Evolutionary conservation across 148 eudicot species (phyloP).

Genomic region (Heliamphora exappendiculata): DNA sequence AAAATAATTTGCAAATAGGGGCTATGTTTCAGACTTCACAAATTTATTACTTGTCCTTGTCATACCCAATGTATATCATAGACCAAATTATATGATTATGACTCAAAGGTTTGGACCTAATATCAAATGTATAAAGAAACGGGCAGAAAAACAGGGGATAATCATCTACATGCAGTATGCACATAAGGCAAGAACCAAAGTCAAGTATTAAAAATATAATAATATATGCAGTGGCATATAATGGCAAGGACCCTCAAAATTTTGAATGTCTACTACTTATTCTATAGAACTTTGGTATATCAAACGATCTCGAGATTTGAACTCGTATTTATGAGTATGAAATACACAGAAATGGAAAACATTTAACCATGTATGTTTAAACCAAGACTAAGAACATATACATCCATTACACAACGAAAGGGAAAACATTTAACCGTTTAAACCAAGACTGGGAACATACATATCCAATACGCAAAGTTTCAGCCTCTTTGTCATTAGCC

Average conservation of each 20-base stretch:
- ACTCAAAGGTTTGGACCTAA: neutral
- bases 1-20: neutral
- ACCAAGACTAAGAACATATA: conserved; percentile 35
- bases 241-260: neutral
- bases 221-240: neutral
- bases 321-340: neutral
- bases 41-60: neutral
- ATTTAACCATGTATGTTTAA: neutral
- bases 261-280: neutral
- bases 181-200: neutral
- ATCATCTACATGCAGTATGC: neutral
- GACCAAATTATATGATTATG: neutral
- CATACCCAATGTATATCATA: neutral
- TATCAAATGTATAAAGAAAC: neutral
- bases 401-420: conserved; percentile 59
- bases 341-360: neutral
- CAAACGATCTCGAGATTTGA: neutral
- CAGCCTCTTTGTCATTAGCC: conserved; percentile 70
- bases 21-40: neutral
- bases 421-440: neutral
- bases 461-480: conserved; percentile 64
- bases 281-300: neutral
- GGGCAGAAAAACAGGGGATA: neutral
- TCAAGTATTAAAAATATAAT: neutral
- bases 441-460: conserved; percentile 36